Conservation (phyloP, 176 grass and related monocot genomes). For the Triticum aestivum region IWGSC_CS_RefSeq_v2.1 NC_057799.1:315769128-315769627, state of each 20-base stretch:
- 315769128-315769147: conserved; percentile 97
- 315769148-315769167: conserved; percentile 86
- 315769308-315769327: not conserved
- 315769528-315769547: conserved; percentile 90
- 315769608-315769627: conserved; percentile 18
- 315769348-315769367: not conserved
- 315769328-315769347: not conserved
- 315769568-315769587: conserved; percentile 58
- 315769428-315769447: not conserved
- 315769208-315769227: conserved; percentile 68
- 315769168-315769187: conserved; percentile 90
- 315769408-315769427: not conserved
- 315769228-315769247: conserved; percentile 55
- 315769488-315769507: conserved; percentile 2
- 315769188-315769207: conserved; percentile 76
- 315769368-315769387: conserved; percentile 2
- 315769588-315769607: not conserved
- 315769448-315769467: not conserved
- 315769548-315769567: conserved; percentile 90
- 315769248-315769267: conserved; percentile 68
- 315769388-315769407: not conserved
- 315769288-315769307: conserved; percentile 51
- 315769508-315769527: conserved; percentile 92
- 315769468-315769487: not conserved
- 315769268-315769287: conserved; percentile 71